phyloP scores from a whole-genome alignment of 2,329 filamentous ascomycete genomes.

The Colletotrichum paranaense region DNA sequence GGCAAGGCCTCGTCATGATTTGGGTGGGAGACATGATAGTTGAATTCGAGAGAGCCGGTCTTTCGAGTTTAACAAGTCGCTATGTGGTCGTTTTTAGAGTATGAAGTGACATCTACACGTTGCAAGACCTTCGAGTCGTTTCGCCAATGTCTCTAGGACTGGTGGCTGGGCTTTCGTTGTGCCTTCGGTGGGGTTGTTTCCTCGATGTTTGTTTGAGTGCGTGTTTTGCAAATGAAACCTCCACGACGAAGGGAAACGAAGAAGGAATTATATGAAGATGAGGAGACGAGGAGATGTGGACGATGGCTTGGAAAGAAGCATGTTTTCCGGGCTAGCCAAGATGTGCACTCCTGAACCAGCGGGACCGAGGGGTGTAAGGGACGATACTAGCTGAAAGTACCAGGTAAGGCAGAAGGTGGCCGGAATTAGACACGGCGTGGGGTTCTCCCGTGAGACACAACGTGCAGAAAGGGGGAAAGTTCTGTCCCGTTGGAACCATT shows the following conservation, averaged over 20 bases:
- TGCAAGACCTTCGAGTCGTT: background rate
- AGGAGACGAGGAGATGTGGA: background rate
- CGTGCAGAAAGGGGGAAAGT: constrained; percentile 8
- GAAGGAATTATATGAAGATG: constrained; percentile 16
- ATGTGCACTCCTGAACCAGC: background rate
- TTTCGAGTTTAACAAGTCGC: background rate
- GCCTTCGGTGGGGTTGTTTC: background rate
- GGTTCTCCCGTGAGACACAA: constrained; percentile 20
- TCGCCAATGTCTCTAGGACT: background rate
- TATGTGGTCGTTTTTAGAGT: background rate
- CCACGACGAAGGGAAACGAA: background rate
- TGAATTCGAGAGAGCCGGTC: background rate
- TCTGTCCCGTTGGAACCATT: constrained; percentile 24
- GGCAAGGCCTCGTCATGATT: constrained; percentile 12
- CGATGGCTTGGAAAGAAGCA: constrained; percentile 2
- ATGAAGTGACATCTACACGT: constrained; percentile 5
- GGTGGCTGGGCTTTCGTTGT: background rate
- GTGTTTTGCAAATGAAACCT: background rate
- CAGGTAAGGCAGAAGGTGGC: background rate
- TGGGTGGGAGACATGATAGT: constrained; percentile 31
- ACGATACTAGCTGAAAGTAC: too few relatives aligned
- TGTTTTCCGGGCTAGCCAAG: constrained; percentile 10
- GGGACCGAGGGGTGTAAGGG: background rate
- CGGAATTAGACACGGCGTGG: constrained; percentile 14
- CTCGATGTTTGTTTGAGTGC: background rate